Percentiles rank a stretch among this genome's conserved stretches.
Conservation (phyloP, 306 rosid species). For the Carpinus fangiana region DNA sequence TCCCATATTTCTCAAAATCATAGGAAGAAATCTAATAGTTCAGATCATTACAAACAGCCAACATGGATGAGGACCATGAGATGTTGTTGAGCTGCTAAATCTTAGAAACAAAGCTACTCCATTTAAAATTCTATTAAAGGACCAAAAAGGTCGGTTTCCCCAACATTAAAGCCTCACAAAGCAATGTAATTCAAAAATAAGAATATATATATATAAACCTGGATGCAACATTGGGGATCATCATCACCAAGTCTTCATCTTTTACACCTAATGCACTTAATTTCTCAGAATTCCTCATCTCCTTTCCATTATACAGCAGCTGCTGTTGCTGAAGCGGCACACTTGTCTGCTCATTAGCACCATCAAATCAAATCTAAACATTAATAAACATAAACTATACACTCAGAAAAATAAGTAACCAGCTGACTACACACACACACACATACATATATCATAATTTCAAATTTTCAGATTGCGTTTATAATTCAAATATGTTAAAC, state of each 20-base stretch:
- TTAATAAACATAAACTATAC: slow-evolving; percentile 18
- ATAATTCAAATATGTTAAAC: slow-evolving; percentile 1
- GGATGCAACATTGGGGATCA: slow-evolving; percentile 59
- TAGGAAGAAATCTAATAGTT: not conserved
- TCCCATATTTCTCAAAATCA: not conserved
- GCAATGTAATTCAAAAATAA: slow-evolving; percentile 9
- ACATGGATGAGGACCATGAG: not conserved
- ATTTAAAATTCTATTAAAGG: not conserved
- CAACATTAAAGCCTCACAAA: slow-evolving; percentile 8
- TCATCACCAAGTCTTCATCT: slow-evolving; percentile 88
- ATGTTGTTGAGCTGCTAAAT: not conserved
- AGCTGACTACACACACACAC: not conserved
- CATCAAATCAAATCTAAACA: slow-evolving; percentile 26
- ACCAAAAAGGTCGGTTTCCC: not conserved
- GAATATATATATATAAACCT: slow-evolving; percentile 38
- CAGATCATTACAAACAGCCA: not conserved
- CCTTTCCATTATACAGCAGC: slow-evolving; percentile 79
- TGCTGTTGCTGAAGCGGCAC: slow-evolving; percentile 87
- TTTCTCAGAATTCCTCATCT: slow-evolving; percentile 68
- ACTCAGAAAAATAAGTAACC: not conserved
- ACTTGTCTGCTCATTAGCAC: slow-evolving; percentile 54
- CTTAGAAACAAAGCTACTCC: not conserved
- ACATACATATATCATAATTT: not conserved
- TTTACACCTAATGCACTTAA: slow-evolving; percentile 80
- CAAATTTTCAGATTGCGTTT: not conserved